phyloP scores from a whole-genome alignment of 768 basidiomycete genomes.

The Grammothele lineata region DNA sequence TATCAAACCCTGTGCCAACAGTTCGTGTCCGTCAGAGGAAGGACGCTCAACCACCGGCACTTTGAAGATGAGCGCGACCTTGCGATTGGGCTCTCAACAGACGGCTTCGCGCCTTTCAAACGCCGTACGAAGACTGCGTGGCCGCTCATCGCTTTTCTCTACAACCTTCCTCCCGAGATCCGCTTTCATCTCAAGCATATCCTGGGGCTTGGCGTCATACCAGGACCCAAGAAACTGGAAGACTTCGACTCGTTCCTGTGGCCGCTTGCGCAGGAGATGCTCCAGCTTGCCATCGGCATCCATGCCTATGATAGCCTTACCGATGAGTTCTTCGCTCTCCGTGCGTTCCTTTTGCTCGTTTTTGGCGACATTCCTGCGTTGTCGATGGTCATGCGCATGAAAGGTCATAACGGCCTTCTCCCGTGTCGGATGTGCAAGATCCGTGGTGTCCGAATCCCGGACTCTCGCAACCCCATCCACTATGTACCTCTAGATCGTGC shows the following conservation, averaged over 20 bases:
- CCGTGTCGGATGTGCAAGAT: constrained; percentile 27
- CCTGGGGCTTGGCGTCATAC: constrained; percentile 20
- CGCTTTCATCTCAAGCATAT: constrained; percentile 16
- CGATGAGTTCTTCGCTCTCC: constrained; percentile 17
- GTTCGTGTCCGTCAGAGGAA: constrained; percentile 26
- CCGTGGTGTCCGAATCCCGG: constrained; percentile 11
- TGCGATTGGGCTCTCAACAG: constrained; percentile 37
- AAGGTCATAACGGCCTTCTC: constrained; percentile 23
- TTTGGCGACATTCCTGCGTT: constrained; percentile 26
- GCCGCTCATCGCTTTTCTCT: constrained; percentile 39
- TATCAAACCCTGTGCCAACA: constrained; percentile 25
- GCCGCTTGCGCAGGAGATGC: constrained; percentile 25
- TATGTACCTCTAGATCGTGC: constrained; percentile 18
- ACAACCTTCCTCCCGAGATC: constrained; percentile 26
- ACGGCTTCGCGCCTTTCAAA: constrained; percentile 40
- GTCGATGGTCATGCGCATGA: constrained; percentile 25
- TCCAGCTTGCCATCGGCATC: constrained; percentile 20
- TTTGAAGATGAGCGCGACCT: constrained; percentile 38
- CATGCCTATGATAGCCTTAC: constrained; percentile 10
- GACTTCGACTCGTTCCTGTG: constrained; percentile 26
- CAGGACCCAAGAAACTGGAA: constrained; percentile 17
- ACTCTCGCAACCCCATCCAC: neutral
- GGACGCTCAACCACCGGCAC: constrained; percentile 21
- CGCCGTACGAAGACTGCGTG: constrained; percentile 30
- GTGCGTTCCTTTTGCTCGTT: constrained; percentile 20